phyloP scores from a whole-genome alignment of 1,284 basidiomycete species.

The Termitomyces sp. region DNA sequence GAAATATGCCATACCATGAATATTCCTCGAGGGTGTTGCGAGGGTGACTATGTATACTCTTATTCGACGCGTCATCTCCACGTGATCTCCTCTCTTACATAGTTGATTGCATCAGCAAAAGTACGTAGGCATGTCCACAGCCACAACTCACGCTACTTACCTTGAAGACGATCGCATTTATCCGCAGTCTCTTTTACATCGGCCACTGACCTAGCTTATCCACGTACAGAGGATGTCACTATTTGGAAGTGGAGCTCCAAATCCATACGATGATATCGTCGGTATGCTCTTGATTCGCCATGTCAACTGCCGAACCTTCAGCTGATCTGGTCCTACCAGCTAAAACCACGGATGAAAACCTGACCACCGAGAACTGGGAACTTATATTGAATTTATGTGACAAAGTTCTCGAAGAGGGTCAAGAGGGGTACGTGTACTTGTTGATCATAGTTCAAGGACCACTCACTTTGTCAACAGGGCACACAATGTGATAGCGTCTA shows the following conservation, averaged over 20 bases:
- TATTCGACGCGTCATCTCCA: too few species aligned
- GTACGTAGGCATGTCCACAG: neutral
- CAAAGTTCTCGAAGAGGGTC: constrained; percentile 87
- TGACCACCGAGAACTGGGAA: constrained; percentile 95
- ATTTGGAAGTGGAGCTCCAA: constrained; percentile 6
- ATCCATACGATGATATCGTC: constrained; percentile 9
- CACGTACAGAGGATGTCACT: constrained; percentile 2
- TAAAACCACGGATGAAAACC: constrained; percentile 93
- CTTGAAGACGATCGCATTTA: neutral
- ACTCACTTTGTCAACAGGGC: constrained; percentile 50
- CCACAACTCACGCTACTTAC: too few species aligned
- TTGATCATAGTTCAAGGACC: neutral
- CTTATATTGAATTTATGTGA: constrained; percentile 94
- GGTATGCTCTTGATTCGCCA: constrained; percentile 2
- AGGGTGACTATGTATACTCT: too few species aligned
- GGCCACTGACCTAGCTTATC: neutral
- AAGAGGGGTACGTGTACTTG: constrained; percentile 58
- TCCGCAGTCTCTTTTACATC: neutral
- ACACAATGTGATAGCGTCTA: constrained; percentile 77
- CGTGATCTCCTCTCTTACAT: too few species aligned
- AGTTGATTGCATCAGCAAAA: too few species aligned
- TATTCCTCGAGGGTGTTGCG: too few species aligned
- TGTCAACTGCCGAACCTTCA: neutral
- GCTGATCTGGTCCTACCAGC: constrained; percentile 37
- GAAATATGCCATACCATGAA: too few species aligned